phyloP scores from a whole-genome alignment of 2,329 filamentous ascomycete genomes.

The Beauveria brongniartii region DNA sequence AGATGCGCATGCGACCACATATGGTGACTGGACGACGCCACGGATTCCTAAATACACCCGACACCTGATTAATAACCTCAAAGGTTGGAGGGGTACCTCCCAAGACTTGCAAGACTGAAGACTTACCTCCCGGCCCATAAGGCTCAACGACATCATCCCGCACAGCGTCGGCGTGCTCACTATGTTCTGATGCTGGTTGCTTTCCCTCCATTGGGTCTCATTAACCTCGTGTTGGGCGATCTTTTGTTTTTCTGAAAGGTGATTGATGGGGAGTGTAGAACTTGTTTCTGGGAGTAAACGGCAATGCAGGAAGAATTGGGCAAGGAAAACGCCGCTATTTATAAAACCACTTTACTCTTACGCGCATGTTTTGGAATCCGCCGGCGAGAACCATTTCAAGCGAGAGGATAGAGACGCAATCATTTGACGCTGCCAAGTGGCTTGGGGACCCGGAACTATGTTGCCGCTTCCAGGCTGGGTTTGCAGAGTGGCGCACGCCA shows the following conservation, averaged over 20 bases:
- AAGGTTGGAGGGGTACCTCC: not conserved
- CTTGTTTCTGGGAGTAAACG: not conserved
- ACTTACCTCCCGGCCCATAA: not conserved
- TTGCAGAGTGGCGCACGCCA: not conserved
- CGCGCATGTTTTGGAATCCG: not conserved
- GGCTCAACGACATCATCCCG: not conserved
- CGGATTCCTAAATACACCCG: not conserved
- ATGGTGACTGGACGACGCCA: not conserved
- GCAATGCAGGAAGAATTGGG: not conserved
- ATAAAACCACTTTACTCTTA: not conserved
- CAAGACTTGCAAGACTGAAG: not conserved
- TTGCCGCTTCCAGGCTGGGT: not conserved
- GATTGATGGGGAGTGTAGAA: not conserved
- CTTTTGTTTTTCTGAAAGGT: not conserved
- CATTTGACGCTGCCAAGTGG: not conserved
- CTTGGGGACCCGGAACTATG: not conserved
- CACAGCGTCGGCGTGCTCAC: not conserved
- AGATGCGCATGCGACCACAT: not conserved
- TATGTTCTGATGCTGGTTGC: not conserved
- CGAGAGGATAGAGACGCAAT: too few species aligned
- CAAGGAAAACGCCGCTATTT: not conserved
- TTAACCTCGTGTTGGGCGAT: not conserved
- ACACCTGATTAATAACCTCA: not conserved
- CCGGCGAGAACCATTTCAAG: not conserved
- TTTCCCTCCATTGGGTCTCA: not conserved